Evolutionary conservation across 495 filamentous ascomycete species (phyloP), one percentile per base, ranked within the genome.

Genomic region (Daldinia decipiens): DNA sequence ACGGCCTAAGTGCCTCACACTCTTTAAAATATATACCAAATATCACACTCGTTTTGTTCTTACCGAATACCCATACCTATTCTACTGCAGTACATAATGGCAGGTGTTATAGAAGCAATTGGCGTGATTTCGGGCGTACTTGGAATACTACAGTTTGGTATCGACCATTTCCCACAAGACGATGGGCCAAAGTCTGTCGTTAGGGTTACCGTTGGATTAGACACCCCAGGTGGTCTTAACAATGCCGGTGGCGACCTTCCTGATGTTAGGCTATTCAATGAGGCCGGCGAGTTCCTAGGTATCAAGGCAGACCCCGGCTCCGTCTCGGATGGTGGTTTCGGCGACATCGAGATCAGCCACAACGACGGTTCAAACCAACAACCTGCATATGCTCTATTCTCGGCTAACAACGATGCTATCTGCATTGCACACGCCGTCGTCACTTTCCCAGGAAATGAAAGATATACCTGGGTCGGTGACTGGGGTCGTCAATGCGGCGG

Each of bases 251-350:
- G 78, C 12, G 73, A 77, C 54, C 53, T 76, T n/a, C 78, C 78
- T n/a, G 76, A 78, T 31, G 55, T 79, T 34, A 69, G 73, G 0
- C 66, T 79, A n/a, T 78, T 60, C 60, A 78, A 79, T 43, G 72
- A 78, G 51, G 68, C 32, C 13, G 74, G 74, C 5, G 67, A 63
- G 1, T 78, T 76, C 52, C 17, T 78, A 40, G 76, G 76, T 31
- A 70, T 74, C 11, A 17, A 43, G 0, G 21, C 31, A 27, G 76
- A 74, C 56, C 71, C 76, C 0, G 76, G 76, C 11, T 40, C 38
- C 9, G 55, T 79, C 45, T 9, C 52, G 15, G 43, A 71, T 34
- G 78, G 78, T 4, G 56, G 52, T 9, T 73, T 67, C 38, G 34
- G 27, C 7, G 71, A 76, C 21, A 67, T 79, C 39, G 74, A 62